A percentile compares a stretch with the other conserved stretches of the same genome.
phyloP scores from a whole-genome alignment of 495 filamentous ascomycete genomes.

The Daldinia concentrica region DNA sequence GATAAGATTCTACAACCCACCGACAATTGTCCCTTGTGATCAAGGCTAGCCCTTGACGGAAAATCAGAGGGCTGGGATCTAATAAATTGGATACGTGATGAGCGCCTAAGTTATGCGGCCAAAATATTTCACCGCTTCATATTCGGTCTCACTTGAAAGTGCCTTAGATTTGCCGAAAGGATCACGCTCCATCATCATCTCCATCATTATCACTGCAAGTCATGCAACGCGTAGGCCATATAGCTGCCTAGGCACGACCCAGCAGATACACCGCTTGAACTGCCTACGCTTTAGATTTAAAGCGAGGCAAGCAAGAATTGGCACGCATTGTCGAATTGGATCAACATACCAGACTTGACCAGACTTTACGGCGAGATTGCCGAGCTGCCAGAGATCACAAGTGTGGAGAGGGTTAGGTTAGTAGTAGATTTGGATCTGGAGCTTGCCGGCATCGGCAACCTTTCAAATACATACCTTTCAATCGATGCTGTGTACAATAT shows the following conservation, averaged over 20 bases:
- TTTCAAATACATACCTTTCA: conserved; percentile 32
- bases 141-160: neutral
- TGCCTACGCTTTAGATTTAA: conserved; percentile 3
- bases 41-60: neutral
- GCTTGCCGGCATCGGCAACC: conserved; percentile 34
- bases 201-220: conserved; percentile 18
- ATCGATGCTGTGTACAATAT: conserved; percentile 8
- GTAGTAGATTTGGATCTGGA: conserved; percentile 8
- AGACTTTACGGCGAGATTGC: conserved; percentile 31
- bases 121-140: conserved; percentile 4
- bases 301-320: conserved; percentile 18
- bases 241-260: conserved; percentile 1
- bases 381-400: conserved; percentile 28
- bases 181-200: conserved; percentile 13
- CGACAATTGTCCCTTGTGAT: neutral
- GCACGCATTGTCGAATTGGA: conserved; percentile 12
- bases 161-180: neutral
- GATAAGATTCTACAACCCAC: neutral
- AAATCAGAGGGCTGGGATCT: neutral
- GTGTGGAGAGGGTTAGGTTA: conserved; percentile 45
- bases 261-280: conserved; percentile 22
- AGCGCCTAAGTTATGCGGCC: conserved; percentile 1
- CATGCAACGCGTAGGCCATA: conserved; percentile 9
- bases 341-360: conserved; percentile 6
- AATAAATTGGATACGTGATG: conserved; percentile 1